These are phyloP conservation scores for Neonectria faginata DNA, from an alignment of 2,329 filamentous ascomycete species.

Conservation along the genomic window DNA sequence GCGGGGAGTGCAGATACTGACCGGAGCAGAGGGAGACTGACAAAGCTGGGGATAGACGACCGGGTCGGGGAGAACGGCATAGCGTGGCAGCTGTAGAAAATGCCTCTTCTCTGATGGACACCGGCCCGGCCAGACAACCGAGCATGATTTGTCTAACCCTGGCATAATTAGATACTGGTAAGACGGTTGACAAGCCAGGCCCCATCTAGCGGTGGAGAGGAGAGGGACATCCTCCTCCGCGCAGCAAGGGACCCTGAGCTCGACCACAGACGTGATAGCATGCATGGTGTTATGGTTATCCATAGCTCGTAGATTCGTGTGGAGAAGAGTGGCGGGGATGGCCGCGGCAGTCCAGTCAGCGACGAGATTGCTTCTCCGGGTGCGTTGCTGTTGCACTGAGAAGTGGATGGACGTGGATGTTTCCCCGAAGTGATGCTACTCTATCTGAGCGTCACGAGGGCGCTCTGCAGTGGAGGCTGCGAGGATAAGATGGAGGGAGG, in stretches of 20 bases:
- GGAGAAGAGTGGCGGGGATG: constrained; percentile 4
- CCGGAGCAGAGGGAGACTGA: neutral
- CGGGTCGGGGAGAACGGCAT: neutral
- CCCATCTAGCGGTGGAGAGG: constrained; percentile 21
- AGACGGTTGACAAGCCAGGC: neutral
- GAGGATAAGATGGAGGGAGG: neutral
- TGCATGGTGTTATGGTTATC: constrained; percentile 44
- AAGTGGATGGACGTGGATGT: neutral
- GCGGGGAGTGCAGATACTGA: neutral
- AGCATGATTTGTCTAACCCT: neutral
- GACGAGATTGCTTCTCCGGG: neutral
- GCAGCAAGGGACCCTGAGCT: constrained; percentile 1
- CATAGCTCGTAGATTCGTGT: constrained; percentile 7
- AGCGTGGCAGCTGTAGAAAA: neutral
- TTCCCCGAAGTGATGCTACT: neutral
- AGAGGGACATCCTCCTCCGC: neutral
- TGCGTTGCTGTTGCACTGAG: neutral
- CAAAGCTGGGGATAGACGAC: neutral
- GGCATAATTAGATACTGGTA: neutral
- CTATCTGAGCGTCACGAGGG: constrained; percentile 4
- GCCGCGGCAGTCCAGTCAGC: neutral
- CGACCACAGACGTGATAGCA: constrained; percentile 20
- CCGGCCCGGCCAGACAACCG: neutral
- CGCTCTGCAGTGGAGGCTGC: neutral
- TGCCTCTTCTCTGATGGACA: constrained; percentile 2